phyloP scores from a whole-genome alignment of 305 asterid genomes.

The Fraxinus latifolia region DNA sequence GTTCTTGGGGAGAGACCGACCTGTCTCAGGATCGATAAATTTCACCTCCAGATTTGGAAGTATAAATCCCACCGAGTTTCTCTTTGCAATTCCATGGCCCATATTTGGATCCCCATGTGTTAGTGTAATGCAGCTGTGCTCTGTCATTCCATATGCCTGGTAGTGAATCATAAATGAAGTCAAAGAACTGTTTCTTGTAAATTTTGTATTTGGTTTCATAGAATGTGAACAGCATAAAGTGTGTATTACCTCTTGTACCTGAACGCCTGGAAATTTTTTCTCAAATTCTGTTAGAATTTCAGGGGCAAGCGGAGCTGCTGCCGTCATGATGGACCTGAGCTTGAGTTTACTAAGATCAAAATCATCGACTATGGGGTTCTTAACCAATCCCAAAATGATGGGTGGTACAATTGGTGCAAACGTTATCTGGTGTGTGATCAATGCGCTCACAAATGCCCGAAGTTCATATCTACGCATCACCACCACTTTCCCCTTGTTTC shows the following conservation, averaged over 20 bases:
- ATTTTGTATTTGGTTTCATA: background rate
- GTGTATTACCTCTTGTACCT: conserved; percentile 70
- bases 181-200: background rate
- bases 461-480: conserved; percentile 87
- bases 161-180: background rate
- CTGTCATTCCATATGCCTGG: conserved; percentile 96
- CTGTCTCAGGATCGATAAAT: conserved; percentile 69
- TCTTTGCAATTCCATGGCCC: conserved; percentile 56
- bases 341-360: conserved; percentile 67
- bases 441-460: conserved; percentile 52
- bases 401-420: conserved; percentile 95
- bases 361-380: conserved; percentile 78
- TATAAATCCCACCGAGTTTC: conserved; percentile 81
- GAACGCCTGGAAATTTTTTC: conserved; percentile 70
- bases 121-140: conserved; percentile 85
- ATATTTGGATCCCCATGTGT: conserved; percentile 57
- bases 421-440: conserved; percentile 66
- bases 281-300: conserved; percentile 70
- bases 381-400: conserved; percentile 72
- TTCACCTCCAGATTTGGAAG: conserved; percentile 87
- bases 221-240: background rate
- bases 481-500: conserved; percentile 84
- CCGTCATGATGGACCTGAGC: conserved; percentile 81
- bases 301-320: conserved; percentile 94
- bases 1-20: conserved; percentile 60